Evolutionary conservation across 2,329 filamentous ascomycete genomes (phyloP).

Genomic region (Penicillium sp.): DNA sequence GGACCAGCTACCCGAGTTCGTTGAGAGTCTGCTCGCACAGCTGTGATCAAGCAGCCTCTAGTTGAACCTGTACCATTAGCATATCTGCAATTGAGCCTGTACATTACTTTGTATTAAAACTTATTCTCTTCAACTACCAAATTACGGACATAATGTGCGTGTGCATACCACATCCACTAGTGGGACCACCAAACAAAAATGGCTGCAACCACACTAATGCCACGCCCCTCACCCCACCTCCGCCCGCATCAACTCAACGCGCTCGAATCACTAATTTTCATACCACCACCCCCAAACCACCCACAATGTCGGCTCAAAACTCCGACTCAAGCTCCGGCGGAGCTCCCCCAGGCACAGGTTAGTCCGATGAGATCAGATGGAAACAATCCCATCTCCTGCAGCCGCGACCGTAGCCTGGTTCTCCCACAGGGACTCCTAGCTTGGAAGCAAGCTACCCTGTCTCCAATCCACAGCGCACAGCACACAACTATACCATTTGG

Average conservation of each 20-base stretch:
- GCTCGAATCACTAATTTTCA: background rate
- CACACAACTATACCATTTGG: background rate
- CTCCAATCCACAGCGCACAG: background rate
- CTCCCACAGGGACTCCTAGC: background rate
- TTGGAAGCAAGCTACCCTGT: background rate
- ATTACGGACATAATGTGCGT: background rate
- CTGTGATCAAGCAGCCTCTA: conserved; percentile 43
- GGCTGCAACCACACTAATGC: conserved; percentile 6
- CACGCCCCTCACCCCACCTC: conserved; percentile 12
- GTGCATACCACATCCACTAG: background rate
- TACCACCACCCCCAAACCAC: background rate
- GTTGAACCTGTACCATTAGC: background rate
- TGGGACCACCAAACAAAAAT: background rate
- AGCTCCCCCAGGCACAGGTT: conserved; percentile 32
- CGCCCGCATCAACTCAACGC: conserved; percentile 7
- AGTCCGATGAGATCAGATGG: background rate
- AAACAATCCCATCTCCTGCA: background rate
- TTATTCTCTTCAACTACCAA: background rate
- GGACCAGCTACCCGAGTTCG: conserved; percentile 50
- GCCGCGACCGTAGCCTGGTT: conserved; percentile 2
- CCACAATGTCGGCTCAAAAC: conserved; percentile 5
- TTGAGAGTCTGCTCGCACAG: conserved; percentile 50
- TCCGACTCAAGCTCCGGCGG: conserved; percentile 23
- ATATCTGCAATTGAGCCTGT: background rate
- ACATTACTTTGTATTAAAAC: background rate